Evolutionary conservation across 768 basidiomycete genomes (phyloP), one percentile per base, ranked within the genome.

Genomic region (Albatrellus ellisii): DNA sequence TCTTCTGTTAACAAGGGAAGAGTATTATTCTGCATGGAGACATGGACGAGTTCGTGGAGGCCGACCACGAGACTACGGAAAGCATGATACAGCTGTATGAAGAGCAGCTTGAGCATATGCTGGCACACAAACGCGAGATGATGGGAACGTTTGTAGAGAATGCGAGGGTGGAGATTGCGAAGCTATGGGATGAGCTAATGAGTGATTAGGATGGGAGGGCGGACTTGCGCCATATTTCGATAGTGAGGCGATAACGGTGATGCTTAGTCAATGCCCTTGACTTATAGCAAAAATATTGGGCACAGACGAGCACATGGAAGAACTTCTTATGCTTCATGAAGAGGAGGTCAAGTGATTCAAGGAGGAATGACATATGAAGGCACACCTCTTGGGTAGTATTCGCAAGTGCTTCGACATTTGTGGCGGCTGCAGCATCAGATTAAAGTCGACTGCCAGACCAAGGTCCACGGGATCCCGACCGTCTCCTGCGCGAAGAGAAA

Each of bases 41-140:
- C 34, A 89, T 91, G 75, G 89, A 97, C 52, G 75, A 70, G n/a
- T 99, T 99, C 54, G 83, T 97, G 0, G 89, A 97, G 46, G 68
- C 67, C 11, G 70, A 94, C 56, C 68, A 85, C 22, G 94, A 94
- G 2, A 82, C 78, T 51, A 87, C 84, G 1, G 77, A 81, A 26
- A 75, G 73, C 17, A 77, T 75, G 1, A 72, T 97, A 18, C 66
- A 63, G 49, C 81, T 84, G 54, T 99, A 99, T 51, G 84, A 92
- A 52, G 75, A 75, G 39, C 94, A 99, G 59, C 64, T 94, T 34
- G 85, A 84, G 47, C 70, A 91, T 41, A 92, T 97, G 82, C 63
- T 89, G 20, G 79, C 85, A 52, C 60, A 97, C 39, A 90, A 91
- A 64, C 66, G 84, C 39, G 84, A 88, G 50, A 76, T 84, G 31